A percentile compares a stretch with the other conserved stretches of the same genome.
Evolutionary conservation across 2,329 filamentous ascomycete genomes (phyloP).

Genomic region (Trichoderma oligosporum): DNA sequence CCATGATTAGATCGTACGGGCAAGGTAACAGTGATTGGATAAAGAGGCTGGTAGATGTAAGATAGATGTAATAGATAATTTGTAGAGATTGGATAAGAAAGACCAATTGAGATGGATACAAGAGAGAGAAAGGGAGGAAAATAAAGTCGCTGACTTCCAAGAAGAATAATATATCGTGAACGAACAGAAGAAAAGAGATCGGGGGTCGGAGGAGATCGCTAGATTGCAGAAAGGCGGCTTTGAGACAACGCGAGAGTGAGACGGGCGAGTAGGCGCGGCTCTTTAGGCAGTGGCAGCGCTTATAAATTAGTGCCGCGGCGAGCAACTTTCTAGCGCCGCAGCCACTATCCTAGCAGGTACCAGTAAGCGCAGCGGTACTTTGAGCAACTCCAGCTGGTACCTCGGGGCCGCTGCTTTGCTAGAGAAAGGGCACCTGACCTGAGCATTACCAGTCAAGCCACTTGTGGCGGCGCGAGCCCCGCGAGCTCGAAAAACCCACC

Average conservation of each 20-base stretch:
- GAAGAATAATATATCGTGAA: not conserved
- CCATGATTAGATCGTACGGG: constrained; percentile 49
- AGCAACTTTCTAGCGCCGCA: not conserved
- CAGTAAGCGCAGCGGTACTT: constrained; percentile 4
- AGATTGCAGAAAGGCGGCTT: constrained; percentile 8
- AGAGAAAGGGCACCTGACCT: not conserved
- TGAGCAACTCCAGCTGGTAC: not conserved
- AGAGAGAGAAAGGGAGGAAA: not conserved
- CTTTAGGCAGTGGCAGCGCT: constrained; percentile 10
- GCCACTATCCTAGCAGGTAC: too few species aligned
- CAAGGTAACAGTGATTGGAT: not conserved
- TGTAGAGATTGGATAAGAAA: constrained; percentile 29
- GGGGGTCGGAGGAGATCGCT: not conserved
- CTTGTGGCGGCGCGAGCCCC: constrained; percentile 16
- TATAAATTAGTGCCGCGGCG: not conserved
- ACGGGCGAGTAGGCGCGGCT: constrained; percentile 12
- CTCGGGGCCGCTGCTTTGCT: not conserved
- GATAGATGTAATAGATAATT: not conserved
- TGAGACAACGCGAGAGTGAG: constrained; percentile 6
- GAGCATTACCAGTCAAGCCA: constrained; percentile 1
- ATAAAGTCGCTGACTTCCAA: not conserved
- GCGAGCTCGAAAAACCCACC: constrained; percentile 18
- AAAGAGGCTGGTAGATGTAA: not conserved
- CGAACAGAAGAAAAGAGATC: not conserved
- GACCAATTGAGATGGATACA: not conserved